These are phyloP conservation scores for Blepharisma undulans DNA, from an alignment of 169 alveolate genomes.

Conservation along the genomic window DNA sequence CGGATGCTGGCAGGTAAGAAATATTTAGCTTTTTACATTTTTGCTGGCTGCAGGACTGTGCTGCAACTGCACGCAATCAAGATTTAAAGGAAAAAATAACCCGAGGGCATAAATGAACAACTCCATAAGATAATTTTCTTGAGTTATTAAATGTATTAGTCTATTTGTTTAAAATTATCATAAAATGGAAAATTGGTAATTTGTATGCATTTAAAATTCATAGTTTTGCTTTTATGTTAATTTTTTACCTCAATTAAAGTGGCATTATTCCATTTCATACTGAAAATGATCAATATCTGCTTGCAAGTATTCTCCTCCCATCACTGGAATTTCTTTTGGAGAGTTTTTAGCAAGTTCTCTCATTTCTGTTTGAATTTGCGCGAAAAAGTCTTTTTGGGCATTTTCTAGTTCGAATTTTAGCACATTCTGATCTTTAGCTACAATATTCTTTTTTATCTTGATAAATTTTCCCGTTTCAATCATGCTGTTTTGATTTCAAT, in stretches of 20 bases:
- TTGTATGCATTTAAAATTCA: too few species aligned
- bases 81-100: neutral
- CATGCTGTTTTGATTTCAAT: neutral
- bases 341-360: neutral
- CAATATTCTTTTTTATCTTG: neutral
- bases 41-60: neutral
- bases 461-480: neutral
- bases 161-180: too few species aligned
- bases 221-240: too few species aligned
- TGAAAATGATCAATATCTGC: neutral
- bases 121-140: neutral
- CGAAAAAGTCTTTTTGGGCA: neutral
- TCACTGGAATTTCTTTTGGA: neutral
- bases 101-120: neutral
- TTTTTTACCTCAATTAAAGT: neutral
- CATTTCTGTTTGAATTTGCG: neutral
- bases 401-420: neutral
- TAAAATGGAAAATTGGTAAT: too few species aligned
- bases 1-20: neutral
- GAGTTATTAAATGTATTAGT: neutral
- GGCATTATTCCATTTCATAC: neutral
- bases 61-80: neutral
- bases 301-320: neutral
- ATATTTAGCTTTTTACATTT: neutral
- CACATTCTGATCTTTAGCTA: neutral